phyloP scores from a whole-genome alignment of 148 eudicot genomes.

The Euryodendron excelsum region DNA sequence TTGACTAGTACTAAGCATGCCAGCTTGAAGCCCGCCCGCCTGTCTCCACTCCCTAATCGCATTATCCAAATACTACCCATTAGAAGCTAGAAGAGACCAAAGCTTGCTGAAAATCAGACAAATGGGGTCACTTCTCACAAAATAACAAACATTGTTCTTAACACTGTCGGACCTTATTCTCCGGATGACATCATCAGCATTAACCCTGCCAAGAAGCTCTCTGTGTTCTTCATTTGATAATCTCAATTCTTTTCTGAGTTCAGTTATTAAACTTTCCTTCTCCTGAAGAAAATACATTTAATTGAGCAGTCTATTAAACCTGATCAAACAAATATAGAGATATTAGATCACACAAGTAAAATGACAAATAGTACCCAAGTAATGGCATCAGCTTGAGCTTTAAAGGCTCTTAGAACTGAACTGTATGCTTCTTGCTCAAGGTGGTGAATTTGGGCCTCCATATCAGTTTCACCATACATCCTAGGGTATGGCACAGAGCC shows the following conservation, averaged over 20 bases:
- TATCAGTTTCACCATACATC: conserved; percentile 47
- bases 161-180: conserved; percentile 63
- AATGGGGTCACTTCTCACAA: background rate
- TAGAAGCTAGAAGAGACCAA: conserved; percentile 15
- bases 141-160: background rate
- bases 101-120: background rate
- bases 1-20: conserved; percentile 53
- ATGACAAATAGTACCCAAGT: conserved; percentile 51
- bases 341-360: conserved; percentile 3
- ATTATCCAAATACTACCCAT: conserved; percentile 19
- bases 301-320: conserved; percentile 27
- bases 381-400: conserved; percentile 80
- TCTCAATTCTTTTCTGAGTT: conserved; percentile 86
- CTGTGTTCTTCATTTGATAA: conserved; percentile 93
- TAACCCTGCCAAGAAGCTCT: conserved; percentile 75
- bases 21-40: conserved; percentile 65
- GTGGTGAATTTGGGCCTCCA: conserved; percentile 62
- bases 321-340: conserved; percentile 17
- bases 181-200: conserved; percentile 70
- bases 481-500: conserved; percentile 45
- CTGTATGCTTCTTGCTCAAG: conserved; percentile 72
- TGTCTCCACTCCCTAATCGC: conserved; percentile 84
- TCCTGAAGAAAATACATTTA: conserved; percentile 48
- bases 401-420: conserved; percentile 67
- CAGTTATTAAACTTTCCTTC: conserved; percentile 81